Evolutionary conservation across 129 eudicot genomes (phyloP).

Genomic region (sunflower (Helianthus annuus)): DNA sequence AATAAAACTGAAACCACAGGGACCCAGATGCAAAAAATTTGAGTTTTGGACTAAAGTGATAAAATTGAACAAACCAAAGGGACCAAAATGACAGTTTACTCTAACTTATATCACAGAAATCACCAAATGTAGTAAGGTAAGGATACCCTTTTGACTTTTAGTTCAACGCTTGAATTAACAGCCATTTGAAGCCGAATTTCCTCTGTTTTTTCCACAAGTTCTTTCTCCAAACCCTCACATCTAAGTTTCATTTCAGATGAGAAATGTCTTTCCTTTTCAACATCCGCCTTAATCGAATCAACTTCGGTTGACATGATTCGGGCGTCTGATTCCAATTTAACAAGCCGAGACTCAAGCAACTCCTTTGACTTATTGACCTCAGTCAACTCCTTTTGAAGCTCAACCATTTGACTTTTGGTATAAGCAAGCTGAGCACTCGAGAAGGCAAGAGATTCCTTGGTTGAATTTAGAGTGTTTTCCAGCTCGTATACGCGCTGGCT

Average conservation of each 20-base stretch:
- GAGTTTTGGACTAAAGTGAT: too few species aligned
- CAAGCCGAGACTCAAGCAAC: slow-evolving; percentile 49
- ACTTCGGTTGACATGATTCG: slow-evolving; percentile 45
- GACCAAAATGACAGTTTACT: too few species aligned
- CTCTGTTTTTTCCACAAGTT: slow-evolving; percentile 38
- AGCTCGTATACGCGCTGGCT: slow-evolving; percentile 41
- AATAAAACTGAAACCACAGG: too few species aligned
- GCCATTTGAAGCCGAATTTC: slow-evolving; percentile 48
- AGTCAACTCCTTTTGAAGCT: slow-evolving; percentile 56
- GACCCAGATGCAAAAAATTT: too few species aligned
- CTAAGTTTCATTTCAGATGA: slow-evolving; percentile 46
- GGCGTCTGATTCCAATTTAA: slow-evolving; percentile 46
- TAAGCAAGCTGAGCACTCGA: slow-evolving; percentile 43
- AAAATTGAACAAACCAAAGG: too few species aligned
- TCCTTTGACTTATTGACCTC: slow-evolving; percentile 54
- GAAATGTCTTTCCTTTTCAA: slow-evolving; percentile 47
- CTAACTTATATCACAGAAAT: too few species aligned
- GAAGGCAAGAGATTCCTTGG: slow-evolving; percentile 40
- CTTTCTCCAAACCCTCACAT: slow-evolving; percentile 54
- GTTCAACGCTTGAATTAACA: slow-evolving; percentile 41
- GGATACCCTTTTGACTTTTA: slow-evolving; percentile 68
- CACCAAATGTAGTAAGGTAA: background rate
- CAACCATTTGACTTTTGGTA: slow-evolving; percentile 42
- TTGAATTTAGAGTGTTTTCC: slow-evolving; percentile 41
- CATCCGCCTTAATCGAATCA: slow-evolving; percentile 44